Evolutionary conservation across 805 yeast species (phyloP).

Genomic region (Ogataea neopini): DNA sequence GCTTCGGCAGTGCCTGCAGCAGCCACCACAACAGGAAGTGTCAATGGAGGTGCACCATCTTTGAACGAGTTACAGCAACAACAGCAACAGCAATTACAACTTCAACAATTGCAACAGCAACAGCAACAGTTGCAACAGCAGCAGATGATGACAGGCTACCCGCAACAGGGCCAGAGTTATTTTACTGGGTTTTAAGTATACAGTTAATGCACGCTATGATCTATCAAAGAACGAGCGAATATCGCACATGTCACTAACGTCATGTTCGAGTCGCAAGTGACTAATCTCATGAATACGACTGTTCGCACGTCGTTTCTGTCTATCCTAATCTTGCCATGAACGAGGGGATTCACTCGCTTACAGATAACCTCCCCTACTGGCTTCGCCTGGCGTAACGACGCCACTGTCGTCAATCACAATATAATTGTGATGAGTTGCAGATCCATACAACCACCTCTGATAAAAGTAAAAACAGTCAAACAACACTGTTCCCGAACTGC

Average conservation of each 20-base stretch:
- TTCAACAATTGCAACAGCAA: conserved; percentile 14
- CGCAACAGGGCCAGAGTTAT: conserved; percentile 14
- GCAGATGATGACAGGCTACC: conserved; percentile 9
- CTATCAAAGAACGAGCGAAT: neutral
- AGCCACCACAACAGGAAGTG: neutral
- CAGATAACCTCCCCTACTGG: too few species aligned
- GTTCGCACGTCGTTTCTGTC: neutral
- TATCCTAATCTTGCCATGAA: too few species aligned
- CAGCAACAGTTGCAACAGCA: conserved; percentile 20
- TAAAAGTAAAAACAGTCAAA: conserved; percentile 74
- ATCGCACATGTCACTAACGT: too few species aligned
- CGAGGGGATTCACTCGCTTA: too few species aligned
- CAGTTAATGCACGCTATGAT: neutral
- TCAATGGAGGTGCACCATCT: conserved; percentile 8
- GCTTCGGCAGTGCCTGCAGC: too few species aligned
- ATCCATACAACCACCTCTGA: conserved; percentile 47
- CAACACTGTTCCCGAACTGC: conserved; percentile 80
- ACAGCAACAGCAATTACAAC: conserved; percentile 14
- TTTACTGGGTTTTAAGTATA: conserved; percentile 24
- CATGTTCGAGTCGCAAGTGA: too few species aligned
- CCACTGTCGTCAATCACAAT: conserved; percentile 14
- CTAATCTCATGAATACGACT: too few species aligned
- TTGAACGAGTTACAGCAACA: conserved; percentile 22
- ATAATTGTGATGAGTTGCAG: conserved; percentile 14
- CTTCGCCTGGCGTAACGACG: too few species aligned